Evolutionary conservation across 2,329 filamentous ascomycete species (phyloP), one percentile per base, ranked within the genome.

Genomic region (Chrysosphaeria jannelii): DNA sequence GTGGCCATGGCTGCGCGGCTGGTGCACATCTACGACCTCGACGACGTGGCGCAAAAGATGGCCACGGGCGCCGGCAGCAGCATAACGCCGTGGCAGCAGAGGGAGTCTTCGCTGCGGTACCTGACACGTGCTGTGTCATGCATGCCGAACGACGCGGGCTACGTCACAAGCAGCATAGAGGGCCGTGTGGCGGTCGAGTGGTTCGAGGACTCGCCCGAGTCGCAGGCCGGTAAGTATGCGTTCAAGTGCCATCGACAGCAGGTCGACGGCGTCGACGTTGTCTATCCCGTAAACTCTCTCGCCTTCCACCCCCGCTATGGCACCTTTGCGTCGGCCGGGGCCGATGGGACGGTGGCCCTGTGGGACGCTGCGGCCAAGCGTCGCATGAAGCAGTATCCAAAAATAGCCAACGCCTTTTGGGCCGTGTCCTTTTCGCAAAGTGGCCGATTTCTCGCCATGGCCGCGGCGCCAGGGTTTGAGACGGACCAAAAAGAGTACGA

Each of bases 201-300:
- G 75, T 93, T 97, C 41, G 85, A 93, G 39, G 74, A 85, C 10
- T 74, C 65, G 5, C 52, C 64, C 20, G 72, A 81, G 42, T 79
- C 72, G 4, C 79, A 93, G 47, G 69, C 72, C 19, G 62, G 79
- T 33, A 93, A 91, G 44, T 97, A 93, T 42, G 85, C 85, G 9
- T 97, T 97, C 60, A 97, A 97, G 45, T 97, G 85, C 45, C 85
- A 97, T 45, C 62, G 85, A 4, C 75, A 89, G 42, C 56, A 64
- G 2, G 54, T 52, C 7, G 56, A 57, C 20, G 63, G 62, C 23
- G 63, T 54, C 14, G 79, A 90, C 36, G 57, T 90, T 4, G 75
- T 91, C 3, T 90, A 79, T 37, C 79, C 79, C 0, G 79, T 91
- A 33, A 85, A 91, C 39, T 70, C 78, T 3, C 55, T 91, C 6